Conservation (phyloP, 208 protist genomes). For the Herpetomonas muscarum region DNA sequence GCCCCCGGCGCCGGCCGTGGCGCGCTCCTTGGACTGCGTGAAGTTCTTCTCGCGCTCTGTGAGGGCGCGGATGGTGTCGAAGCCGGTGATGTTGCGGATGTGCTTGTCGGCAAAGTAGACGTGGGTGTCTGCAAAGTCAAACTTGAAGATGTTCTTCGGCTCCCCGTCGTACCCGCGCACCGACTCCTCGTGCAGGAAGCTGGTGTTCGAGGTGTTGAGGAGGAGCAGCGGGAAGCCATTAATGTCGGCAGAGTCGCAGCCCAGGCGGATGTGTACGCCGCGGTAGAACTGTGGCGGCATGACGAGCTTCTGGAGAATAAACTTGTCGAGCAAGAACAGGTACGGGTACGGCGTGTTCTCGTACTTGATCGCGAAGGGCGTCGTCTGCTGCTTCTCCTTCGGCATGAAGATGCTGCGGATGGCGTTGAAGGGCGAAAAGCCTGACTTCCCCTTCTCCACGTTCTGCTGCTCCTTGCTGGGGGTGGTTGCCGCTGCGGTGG, state of each 20-base stretch:
- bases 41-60: slow-evolving; percentile 30
- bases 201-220: slow-evolving; percentile 28
- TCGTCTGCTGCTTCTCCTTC: slow-evolving; percentile 27
- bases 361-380: slow-evolving; percentile 36
- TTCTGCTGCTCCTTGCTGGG: background rate
- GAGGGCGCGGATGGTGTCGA: slow-evolving; percentile 36
- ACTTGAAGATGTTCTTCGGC: slow-evolving; percentile 11
- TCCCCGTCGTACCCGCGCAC: slow-evolving; percentile 24
- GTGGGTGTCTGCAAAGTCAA: slow-evolving; percentile 28
- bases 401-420: slow-evolving; percentile 30
- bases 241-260: slow-evolving; percentile 16
- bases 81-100: slow-evolving; percentile 38
- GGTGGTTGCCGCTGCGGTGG: background rate
- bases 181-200: slow-evolving; percentile 13
- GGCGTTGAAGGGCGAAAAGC: slow-evolving; percentile 13
- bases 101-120: slow-evolving; percentile 43
- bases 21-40: slow-evolving; percentile 16
- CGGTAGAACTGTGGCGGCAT: slow-evolving; percentile 40
- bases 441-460: slow-evolving; percentile 20
- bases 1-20: slow-evolving; percentile 7
- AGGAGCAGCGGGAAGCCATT: slow-evolving; percentile 31
- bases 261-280: slow-evolving; percentile 40
- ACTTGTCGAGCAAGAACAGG: slow-evolving; percentile 34
- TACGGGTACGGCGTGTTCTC: slow-evolving; percentile 28
- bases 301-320: slow-evolving; percentile 31